Evolutionary conservation across 2,329 filamentous ascomycete genomes (phyloP).

Genomic region (Talaromyces sp.): DNA sequence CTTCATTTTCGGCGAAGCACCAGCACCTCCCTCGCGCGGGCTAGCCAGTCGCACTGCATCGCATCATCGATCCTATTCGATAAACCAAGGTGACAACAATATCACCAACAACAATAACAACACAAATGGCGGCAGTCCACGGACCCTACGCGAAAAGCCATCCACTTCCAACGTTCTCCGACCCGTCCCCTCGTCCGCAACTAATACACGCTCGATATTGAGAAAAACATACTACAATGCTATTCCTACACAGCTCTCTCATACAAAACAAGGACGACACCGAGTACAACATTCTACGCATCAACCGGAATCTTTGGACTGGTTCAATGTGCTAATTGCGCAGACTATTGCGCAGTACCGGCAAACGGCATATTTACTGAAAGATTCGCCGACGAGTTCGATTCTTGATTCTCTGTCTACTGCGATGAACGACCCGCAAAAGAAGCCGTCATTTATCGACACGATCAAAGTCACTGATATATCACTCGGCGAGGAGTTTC

Average conservation of each 20-base stretch:
- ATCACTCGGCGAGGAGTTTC: conserved; percentile 92
- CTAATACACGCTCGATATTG: conserved; percentile 75
- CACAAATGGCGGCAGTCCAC: not conserved
- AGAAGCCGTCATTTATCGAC: conserved; percentile 88
- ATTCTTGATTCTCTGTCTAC: conserved; percentile 82
- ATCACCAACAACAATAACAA: conserved; percentile 29
- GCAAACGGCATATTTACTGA: conserved; percentile 86
- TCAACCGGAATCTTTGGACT: conserved; percentile 93
- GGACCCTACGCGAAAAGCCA: conserved; percentile 43
- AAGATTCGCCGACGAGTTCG: conserved; percentile 51
- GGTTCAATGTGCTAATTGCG: conserved; percentile 97
- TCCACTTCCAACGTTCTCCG: conserved; percentile 68
- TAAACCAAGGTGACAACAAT: conserved; percentile 41
- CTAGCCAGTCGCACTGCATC: conserved; percentile 71
- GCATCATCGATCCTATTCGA: conserved; percentile 71
- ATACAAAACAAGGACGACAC: conserved; percentile 41
- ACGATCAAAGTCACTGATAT: conserved; percentile 93
- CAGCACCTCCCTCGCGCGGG: conserved; percentile 76
- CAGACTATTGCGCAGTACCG: conserved; percentile 96
- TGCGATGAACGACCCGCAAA: conserved; percentile 78
- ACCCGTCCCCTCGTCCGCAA: conserved; percentile 72
- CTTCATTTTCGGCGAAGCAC: conserved; percentile 97
- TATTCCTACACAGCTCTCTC: conserved; percentile 38
- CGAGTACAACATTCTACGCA: conserved; percentile 64
- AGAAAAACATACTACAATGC: conserved; percentile 94